A percentile compares a stretch with the other conserved stretches of the same genome.
Conservation (phyloP, 768 basidiomycete genomes). For the Mycena polygramma region DNA sequence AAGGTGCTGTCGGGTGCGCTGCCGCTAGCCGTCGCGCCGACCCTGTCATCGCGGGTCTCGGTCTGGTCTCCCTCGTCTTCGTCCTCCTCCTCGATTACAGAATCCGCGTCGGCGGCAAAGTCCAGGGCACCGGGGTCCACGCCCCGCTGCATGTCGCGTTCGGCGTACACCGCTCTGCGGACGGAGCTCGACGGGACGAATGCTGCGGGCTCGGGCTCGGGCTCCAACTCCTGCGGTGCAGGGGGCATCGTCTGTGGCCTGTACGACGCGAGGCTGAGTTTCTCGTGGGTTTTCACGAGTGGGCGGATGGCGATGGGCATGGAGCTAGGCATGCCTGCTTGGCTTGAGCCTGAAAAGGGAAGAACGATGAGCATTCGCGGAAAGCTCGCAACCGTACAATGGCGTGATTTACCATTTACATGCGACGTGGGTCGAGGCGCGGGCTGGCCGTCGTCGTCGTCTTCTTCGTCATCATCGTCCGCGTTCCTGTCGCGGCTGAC, state of each 20-base stretch:
- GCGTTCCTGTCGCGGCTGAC: slow-evolving; percentile 53
- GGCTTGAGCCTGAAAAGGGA: slow-evolving; percentile 17
- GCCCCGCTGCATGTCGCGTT: slow-evolving; percentile 72
- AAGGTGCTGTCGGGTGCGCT: slow-evolving; percentile 46
- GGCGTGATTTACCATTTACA: slow-evolving; percentile 19
- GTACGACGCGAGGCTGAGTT: slow-evolving; percentile 69
- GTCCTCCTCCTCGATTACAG: slow-evolving; percentile 47
- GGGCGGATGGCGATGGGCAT: slow-evolving; percentile 73
- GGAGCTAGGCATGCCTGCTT: slow-evolving; percentile 61
- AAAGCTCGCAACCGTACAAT: neutral
- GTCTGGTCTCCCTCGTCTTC: slow-evolving; percentile 59
- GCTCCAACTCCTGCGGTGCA: slow-evolving; percentile 48
- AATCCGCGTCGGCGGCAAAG: slow-evolving; percentile 52
- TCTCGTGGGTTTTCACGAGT: slow-evolving; percentile 49
- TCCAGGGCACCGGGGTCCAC: slow-evolving; percentile 81
- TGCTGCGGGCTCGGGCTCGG: slow-evolving; percentile 43
- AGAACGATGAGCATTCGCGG: slow-evolving; percentile 19
- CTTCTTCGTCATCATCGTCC: slow-evolving; percentile 50
- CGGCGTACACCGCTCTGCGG: slow-evolving; percentile 75
- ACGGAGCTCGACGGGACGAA: slow-evolving; percentile 60
- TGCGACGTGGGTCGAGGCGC: slow-evolving; percentile 5
- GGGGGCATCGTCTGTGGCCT: slow-evolving; percentile 63
- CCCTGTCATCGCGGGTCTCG: slow-evolving; percentile 34
- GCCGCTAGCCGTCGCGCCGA: slow-evolving; percentile 39
- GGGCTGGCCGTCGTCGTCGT: slow-evolving; percentile 33